Conservation (phyloP, 345 rosid genomes). For the Sonneratia caseolaris region DNA sequence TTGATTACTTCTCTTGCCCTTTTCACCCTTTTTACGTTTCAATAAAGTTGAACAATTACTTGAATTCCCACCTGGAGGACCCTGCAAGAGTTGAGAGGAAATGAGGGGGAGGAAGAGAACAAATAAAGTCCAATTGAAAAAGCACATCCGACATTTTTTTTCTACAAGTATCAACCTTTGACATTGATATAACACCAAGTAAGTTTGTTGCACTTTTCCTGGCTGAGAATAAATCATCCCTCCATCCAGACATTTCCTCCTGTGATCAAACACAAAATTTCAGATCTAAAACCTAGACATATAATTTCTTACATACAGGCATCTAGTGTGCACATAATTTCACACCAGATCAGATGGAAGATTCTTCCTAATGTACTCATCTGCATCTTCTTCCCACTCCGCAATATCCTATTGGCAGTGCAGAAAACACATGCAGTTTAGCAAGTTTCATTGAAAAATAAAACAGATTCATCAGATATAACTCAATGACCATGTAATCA, state of each 20-base stretch:
- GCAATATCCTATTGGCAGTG: constrained; percentile 43
- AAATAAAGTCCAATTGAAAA: constrained; percentile 6
- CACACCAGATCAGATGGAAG: constrained; percentile 81
- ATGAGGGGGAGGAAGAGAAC: constrained; percentile 9
- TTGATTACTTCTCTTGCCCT: constrained; percentile 40
- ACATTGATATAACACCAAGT: constrained; percentile 71
- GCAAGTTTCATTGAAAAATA: neutral
- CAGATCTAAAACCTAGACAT: neutral
- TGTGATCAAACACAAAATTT: constrained; percentile 15
- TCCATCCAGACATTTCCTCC: constrained; percentile 91
- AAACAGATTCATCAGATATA: neutral
- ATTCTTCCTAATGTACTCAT: constrained; percentile 75
- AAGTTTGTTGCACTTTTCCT: constrained; percentile 83
- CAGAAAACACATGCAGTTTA: neutral
- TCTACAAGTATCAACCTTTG: constrained; percentile 39
- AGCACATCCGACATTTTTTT: constrained; percentile 10
- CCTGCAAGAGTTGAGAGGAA: constrained; percentile 31
- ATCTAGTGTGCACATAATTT: neutral
- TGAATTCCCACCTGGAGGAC: constrained; percentile 49
- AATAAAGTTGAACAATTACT: constrained; percentile 35
- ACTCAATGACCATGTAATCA: neutral
- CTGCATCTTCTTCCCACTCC: constrained; percentile 90
- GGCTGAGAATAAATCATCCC: constrained; percentile 77
- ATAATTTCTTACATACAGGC: neutral
- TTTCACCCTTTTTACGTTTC: constrained; percentile 79